Base-by-base conservation (phyloP, 805 yeast species). In the Tetrapisispora taiwanensis region DNA sequence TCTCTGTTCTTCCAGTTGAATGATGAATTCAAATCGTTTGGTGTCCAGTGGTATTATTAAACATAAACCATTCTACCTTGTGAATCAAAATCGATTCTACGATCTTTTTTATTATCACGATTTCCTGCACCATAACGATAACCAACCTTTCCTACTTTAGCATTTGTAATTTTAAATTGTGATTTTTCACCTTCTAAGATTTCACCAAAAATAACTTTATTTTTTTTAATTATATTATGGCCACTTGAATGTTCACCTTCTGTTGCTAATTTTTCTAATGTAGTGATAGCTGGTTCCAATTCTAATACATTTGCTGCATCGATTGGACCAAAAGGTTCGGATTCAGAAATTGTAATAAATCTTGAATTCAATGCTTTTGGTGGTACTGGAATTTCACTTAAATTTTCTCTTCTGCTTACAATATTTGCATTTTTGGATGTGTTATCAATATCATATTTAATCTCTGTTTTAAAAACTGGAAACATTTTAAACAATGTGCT, bases 341-440 rank as follows among this genome's bases (percentile, higher is more conserved):
- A 80, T 67, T 90, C 98, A 9, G 95, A 90, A 61, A 90, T 81
- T 12, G 95, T 83, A 59, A 86, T 66, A 70, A 89, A 89, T 51
- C 90, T 73, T 51, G 94, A 86, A 50, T 78, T 79, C 50, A 81
- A 70, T 2, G 95, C 84, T 65, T 82, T 85, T 51, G 78, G 75
- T 28, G 95, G 95, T 42, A 84, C 79, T 30, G 96, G 96, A 70
- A 89, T 85, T 70, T 90, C 96, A n/a, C 95, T 84, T 59, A 88
- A 71, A 60, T 87, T 84, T 58, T 89, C 95, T 9, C 79, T 58
- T 36, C 50, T 46, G 17, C 35, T 39, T 7, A 15, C 13, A 2
- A 22, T 17, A 4, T 39, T 27, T 5, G n/a, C 7, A 3, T 17
- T 18, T 3, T 26, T 17, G 12, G 27, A 10, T 7, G 17, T 12